Percentiles rank a stretch among this genome's conserved stretches.
phyloP scores from a whole-genome alignment of 2,329 filamentous ascomycete species.

The Aspergillus sp. region DNA sequence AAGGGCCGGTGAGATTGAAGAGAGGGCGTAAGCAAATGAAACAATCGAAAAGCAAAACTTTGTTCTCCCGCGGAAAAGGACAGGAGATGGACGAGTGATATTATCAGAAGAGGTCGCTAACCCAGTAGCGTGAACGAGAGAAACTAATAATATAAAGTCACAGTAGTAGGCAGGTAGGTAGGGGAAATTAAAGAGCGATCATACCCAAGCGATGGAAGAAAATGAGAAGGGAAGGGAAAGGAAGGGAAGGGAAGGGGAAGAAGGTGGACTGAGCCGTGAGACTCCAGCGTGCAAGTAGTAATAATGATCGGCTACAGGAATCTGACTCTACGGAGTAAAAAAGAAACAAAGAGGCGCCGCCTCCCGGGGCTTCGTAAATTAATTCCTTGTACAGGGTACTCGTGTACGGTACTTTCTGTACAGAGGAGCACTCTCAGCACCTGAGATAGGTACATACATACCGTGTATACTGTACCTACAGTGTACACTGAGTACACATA shows the following conservation, averaged over 20 bases:
- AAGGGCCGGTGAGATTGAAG: not conserved
- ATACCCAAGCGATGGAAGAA: not conserved
- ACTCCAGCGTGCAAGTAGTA: not conserved
- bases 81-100: slow-evolving; percentile 4
- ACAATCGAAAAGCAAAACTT: not conserved
- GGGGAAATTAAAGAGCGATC: not conserved
- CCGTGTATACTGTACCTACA: too few species aligned
- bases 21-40: slow-evolving; percentile 1
- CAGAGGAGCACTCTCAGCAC: too few species aligned
- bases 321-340: not conserved
- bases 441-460: too few species aligned
- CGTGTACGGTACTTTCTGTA: too few species aligned
- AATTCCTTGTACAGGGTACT: not conserved
- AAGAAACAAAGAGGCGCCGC: not conserved
- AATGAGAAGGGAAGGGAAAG: not conserved
- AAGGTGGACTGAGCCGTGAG: not conserved
- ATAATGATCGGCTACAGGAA: not conserved
- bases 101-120: not conserved
- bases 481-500: too few species aligned
- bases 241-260: not conserved
- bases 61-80: slow-evolving; percentile 5
- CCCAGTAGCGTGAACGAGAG: not conserved
- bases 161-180: not conserved
- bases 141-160: not conserved
- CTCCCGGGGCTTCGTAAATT: not conserved